phyloP scores from a whole-genome alignment of 176 grass and related monocot species.

The Oryza meyeriana region DNA sequence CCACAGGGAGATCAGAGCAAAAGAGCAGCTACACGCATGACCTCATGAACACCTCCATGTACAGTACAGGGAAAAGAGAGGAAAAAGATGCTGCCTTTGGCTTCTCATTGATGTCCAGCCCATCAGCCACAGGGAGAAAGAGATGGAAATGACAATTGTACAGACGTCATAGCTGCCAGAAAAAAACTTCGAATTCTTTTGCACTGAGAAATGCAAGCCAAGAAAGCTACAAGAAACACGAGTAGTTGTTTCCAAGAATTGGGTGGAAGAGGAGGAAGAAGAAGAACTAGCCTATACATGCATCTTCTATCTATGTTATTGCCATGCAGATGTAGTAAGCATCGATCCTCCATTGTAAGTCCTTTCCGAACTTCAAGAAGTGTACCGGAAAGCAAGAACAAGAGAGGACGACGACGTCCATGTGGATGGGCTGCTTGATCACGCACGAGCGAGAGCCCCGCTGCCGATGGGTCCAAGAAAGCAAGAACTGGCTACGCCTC shows the following conservation, averaged over 20 bases:
- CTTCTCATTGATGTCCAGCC: neutral
- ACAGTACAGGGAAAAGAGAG: neutral
- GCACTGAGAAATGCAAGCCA: constrained; percentile 13
- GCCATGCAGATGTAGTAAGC: constrained; percentile 30
- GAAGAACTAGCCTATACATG: constrained; percentile 19
- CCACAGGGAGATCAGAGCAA: neutral
- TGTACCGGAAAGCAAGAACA: constrained; percentile 69
- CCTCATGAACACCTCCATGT: neutral
- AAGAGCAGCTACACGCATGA: neutral
- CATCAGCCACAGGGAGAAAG: neutral
- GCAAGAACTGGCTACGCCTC: constrained; percentile 38
- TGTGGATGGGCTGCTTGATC: neutral
- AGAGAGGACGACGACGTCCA: constrained; percentile 58
- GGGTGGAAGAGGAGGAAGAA: neutral
- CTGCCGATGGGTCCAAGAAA: constrained; percentile 38
- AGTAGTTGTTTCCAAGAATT: constrained; percentile 4
- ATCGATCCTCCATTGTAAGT: constrained; percentile 83
- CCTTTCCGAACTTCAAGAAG: constrained; percentile 51
- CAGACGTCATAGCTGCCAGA: constrained; percentile 8
- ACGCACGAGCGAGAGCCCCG: constrained; percentile 19
- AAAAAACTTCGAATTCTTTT: neutral
- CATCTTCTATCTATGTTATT: constrained; percentile 44
- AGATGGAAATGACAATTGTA: neutral
- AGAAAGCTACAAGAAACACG: constrained; percentile 21
- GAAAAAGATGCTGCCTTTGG: neutral